phyloP scores from a whole-genome alignment of 2,329 filamentous ascomycete genomes.

The Paecilomyces formosus region DNA sequence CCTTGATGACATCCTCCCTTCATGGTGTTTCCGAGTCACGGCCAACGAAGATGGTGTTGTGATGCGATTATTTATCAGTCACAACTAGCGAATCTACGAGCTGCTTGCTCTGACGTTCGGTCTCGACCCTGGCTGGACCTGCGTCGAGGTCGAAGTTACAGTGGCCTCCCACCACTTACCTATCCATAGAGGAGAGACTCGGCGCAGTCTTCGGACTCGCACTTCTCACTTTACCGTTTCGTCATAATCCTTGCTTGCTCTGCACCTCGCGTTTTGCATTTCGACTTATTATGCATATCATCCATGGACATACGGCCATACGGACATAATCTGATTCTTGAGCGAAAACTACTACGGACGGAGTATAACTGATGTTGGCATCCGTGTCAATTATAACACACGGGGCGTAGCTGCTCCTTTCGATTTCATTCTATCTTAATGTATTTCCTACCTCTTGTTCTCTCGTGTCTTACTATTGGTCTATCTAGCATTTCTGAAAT shows the following conservation, averaged over 20 bases:
- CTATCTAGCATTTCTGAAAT: not conserved
- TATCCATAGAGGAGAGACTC: not conserved
- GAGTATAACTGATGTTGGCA: not conserved
- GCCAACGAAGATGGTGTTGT: not conserved
- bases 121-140: not conserved
- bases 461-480: not conserved
- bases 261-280: not conserved
- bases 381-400: not conserved
- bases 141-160: not conserved
- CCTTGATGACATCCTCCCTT: not conserved
- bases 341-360: not conserved
- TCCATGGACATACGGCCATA: not conserved
- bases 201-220: not conserved
- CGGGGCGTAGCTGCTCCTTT: not conserved
- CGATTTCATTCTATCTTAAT: not conserved
- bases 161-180: not conserved
- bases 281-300: not conserved
- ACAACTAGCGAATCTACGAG: not conserved
- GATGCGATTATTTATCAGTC: not conserved
- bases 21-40: not conserved
- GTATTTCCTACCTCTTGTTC: not conserved
- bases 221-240: not conserved
- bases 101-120: not conserved
- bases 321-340: not conserved
- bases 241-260: not conserved